Evolutionary conservation across 148 eudicot genomes (phyloP), one percentile per base, ranked within the genome.

Genomic region (Vaccinium darrowii): DNA sequence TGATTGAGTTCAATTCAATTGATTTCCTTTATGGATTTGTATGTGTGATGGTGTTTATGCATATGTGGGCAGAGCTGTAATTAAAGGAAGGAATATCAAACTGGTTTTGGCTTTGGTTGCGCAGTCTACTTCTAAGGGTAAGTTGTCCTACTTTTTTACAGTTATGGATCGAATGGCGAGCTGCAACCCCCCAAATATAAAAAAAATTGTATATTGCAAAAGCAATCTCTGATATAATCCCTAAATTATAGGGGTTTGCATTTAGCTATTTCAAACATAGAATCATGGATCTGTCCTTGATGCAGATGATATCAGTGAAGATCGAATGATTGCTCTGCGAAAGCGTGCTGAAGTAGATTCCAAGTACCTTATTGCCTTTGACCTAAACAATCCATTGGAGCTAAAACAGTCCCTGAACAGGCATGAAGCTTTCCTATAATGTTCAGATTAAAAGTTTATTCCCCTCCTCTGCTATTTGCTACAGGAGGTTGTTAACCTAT

Each of bases 271-370:
- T 12, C 11, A 69, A 69, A 25, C 19, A 13, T 27, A 69, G 74
- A 69, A 69, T 69, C 43, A 27, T 69, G 18, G 74, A 69, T 69
- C 74, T 16, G 11, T 30, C 25, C 74, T 53, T 89, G 84, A 58
- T 88, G 87, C 91, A 97, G 99, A 91, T 92, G 93, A 89, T 9
- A 83, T 90, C 78, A 94, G 88, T 87, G 98, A 97, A 89, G 99
- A 97, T 85, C 95, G 96, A 78, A 91, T 93, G 92, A 86, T 88
- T 87, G 93, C 99, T 83, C 79, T 97, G 83, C 93, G 98, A 71
- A 95, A 97, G 88, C 98, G 98, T 85, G 99, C 96, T 75, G 99
- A 97, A 90, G 89, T 97, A 49, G 99, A 97, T 82, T 82, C 94
- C 51, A 97, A 97, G 79, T 86, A 92, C 87, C 76, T 95, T 56